Evolutionary conservation across 2,329 filamentous ascomycete genomes (phyloP), one percentile per base, ranked within the genome.

Genomic region (Penicillium psychrosexuale): DNA sequence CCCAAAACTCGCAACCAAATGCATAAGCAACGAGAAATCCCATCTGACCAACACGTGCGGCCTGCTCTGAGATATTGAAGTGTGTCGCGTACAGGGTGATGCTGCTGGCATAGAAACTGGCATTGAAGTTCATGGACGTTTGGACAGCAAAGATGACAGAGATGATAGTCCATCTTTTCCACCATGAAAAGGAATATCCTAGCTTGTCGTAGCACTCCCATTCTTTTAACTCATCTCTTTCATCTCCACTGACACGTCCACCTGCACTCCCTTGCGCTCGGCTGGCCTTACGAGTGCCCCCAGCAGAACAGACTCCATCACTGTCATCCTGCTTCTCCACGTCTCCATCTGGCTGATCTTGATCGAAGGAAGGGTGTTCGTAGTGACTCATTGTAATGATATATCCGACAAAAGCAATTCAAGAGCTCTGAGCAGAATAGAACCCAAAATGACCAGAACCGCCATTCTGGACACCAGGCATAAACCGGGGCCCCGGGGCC

Each of bases 1-100:
- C 90, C 90, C 90, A 94, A 0, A 93, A 80, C 72, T 94, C 90
- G 68, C 90, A 93, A 17, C 90, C 90, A 67, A 94, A 91, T 33
- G 88, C 89, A 69, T 94, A 94, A 3, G 85, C 75, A 51, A 94
- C 78, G 22, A 94, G 76, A 72, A 92, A 94, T 60, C 89, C 82
- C 74, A 88, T 86, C 59, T 89, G 88, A 59, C 89, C 89, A 42
- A 84, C 79, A 51, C 88, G 82, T 3, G 86, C 88, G 8, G 82
- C 83, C 69, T 89, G 86, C 13, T 78, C 77, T 51, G 84, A 85
- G 58, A 93, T 84, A 40, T 73, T 62, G 62, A 90, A 93, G 56
- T 90, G 80, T 12, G 84, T 75, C 0, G 81, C 72, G 55, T 90
- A 86, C 15, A 84, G 83, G 0, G 72, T 69, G 36, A 89, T 78